Evolutionary conservation across 2,329 filamentous ascomycete species (phyloP).

Genomic region (Spiromastix sp.): DNA sequence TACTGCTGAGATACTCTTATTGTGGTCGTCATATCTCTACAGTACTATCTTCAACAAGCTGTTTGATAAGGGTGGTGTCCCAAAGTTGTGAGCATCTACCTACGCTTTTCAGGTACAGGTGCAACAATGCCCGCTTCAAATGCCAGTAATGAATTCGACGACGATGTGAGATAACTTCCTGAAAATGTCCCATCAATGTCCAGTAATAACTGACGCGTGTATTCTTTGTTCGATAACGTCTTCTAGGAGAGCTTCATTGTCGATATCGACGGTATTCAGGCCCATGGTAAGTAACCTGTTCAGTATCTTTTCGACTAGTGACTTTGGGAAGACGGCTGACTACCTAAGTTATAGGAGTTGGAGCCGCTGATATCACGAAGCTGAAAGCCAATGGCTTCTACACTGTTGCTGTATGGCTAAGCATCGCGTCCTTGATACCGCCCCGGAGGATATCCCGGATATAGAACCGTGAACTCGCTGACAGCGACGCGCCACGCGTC

Average conservation of each 20-base stretch:
- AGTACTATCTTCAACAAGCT: too few relatives aligned
- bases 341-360: slow-evolving; percentile 39
- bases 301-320: background rate
- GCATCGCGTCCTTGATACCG: too few relatives aligned
- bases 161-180: slow-evolving; percentile 24
- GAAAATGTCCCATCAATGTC: too few relatives aligned
- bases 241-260: slow-evolving; percentile 47
- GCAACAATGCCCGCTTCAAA: slow-evolving; percentile 42
- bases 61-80: too few relatives aligned
- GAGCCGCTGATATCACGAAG: slow-evolving; percentile 55
- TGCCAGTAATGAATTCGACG: slow-evolving; percentile 40
- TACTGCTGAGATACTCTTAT: too few relatives aligned
- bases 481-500: background rate
- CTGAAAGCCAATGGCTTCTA: slow-evolving; percentile 53
- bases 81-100: too few relatives aligned
- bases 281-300: slow-evolving; percentile 41
- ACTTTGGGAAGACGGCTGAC: background rate
- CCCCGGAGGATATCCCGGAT: too few relatives aligned
- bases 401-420: slow-evolving; percentile 49
- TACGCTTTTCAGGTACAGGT: too few relatives aligned
- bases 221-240: too few relatives aligned
- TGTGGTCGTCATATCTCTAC: too few relatives aligned
- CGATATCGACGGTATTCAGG: slow-evolving; percentile 56
- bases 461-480: too few relatives aligned
- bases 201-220: too few relatives aligned